These are phyloP conservation scores for Scenedesmus sp. DNA, from an alignment of 163 green algal genomes.

Conservation along the genomic window DNA sequence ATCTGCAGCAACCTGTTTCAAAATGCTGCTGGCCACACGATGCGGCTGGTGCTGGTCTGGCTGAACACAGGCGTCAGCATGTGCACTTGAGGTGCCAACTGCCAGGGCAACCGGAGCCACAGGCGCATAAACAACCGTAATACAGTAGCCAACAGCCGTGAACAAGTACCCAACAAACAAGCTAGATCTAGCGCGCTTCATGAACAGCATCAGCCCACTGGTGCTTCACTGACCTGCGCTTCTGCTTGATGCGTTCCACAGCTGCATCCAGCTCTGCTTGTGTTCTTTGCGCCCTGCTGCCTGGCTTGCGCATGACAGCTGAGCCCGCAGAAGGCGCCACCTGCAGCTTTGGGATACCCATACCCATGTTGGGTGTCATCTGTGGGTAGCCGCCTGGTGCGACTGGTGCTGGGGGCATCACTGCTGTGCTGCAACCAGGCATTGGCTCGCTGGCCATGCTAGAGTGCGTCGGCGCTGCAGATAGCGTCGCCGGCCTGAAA, in stretches of 20 bases:
- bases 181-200: neutral
- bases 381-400: neutral
- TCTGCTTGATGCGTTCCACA: slow-evolving; percentile 54
- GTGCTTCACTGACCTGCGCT: slow-evolving; percentile 13
- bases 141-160: neutral
- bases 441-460: neutral
- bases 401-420: neutral
- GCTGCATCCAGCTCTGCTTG: slow-evolving; percentile 37
- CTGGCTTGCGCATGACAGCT: neutral
- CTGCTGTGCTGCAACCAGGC: neutral
- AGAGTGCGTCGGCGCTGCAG: neutral
- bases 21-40: too few relatives aligned
- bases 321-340: neutral
- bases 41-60: too few relatives aligned
- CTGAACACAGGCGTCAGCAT: too few relatives aligned
- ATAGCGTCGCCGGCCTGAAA: neutral
- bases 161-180: neutral
- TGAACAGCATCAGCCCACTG: neutral
- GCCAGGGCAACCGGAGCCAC: too few relatives aligned
- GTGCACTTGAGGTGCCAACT: too few relatives aligned
- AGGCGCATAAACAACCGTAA: too few relatives aligned
- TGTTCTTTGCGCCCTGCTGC: slow-evolving; percentile 20
- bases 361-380: neutral
- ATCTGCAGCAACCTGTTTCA: too few relatives aligned
- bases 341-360: neutral